Conservation (phyloP, 768 basidiomycete genomes). For the Kwoniella sp. region DNA sequence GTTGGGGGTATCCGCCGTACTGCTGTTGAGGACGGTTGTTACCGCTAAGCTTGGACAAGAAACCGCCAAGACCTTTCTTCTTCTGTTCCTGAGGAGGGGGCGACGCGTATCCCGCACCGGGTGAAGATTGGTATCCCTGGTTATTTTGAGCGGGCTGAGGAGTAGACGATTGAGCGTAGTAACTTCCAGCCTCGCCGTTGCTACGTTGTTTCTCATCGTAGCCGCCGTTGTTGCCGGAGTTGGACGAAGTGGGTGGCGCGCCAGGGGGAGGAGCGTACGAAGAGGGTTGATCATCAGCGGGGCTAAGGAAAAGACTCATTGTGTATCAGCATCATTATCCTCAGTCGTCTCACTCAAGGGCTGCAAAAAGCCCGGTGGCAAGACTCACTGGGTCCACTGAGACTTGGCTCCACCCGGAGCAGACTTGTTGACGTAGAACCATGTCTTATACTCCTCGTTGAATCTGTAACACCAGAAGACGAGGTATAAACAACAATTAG, state of each 20-base stretch:
- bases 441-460: constrained; percentile 46
- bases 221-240: not conserved
- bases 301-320: constrained; percentile 20
- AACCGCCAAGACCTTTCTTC: constrained; percentile 40
- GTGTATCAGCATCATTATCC: no score
- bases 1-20: constrained; percentile 19
- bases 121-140: constrained; percentile 11
- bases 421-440: constrained; percentile 52
- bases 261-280: constrained; percentile 35
- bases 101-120: constrained; percentile 7
- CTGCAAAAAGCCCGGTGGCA: no score
- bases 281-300: constrained; percentile 41
- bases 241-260: constrained; percentile 25
- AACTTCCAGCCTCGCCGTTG: not conserved
- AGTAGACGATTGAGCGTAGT: constrained; percentile 14
- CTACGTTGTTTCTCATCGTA: not conserved
- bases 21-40: constrained; percentile 23
- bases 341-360: no score
- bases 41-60: constrained; percentile 40
- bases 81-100: constrained; percentile 16
- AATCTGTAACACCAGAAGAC: constrained; percentile 27
- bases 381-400: constrained; percentile 52
- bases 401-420: constrained; percentile 41
- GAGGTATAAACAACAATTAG: not conserved
- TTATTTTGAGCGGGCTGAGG: constrained; percentile 16